Evolutionary conservation across 331 rosid genomes (phyloP).

Genomic region (Malus hybrid): DNA sequence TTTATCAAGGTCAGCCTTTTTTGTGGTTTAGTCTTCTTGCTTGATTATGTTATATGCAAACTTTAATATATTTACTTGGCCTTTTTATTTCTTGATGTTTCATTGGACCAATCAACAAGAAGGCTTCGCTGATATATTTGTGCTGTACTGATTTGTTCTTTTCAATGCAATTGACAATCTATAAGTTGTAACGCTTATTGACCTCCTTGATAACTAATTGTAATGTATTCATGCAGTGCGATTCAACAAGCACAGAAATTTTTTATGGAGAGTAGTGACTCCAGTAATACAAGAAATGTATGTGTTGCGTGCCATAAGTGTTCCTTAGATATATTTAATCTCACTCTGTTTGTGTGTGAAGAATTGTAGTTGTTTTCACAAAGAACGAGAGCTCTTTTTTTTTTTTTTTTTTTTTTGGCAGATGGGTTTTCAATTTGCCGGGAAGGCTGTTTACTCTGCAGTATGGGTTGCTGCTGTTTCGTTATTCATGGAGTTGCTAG

Average conservation of each 20-base stretch:
- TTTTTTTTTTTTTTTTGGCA: conserved; percentile 23
- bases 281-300: conserved; percentile 76
- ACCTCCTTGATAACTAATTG: conserved; percentile 15
- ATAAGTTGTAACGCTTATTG: conserved; percentile 11
- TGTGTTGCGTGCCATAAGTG: conserved; percentile 2
- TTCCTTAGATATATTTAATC: no score
- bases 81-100: conserved; percentile 3
- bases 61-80: not conserved
- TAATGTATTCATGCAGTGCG: conserved; percentile 46
- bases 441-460: conserved; percentile 83
- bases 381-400: conserved; percentile 2
- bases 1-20: conserved; percentile 69
- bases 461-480: conserved; percentile 91
- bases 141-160: conserved; percentile 2
- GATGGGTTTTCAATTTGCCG: conserved; percentile 98
- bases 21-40: conserved; percentile 14
- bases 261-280: conserved; percentile 51
- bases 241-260: conserved; percentile 78
- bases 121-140: not conserved
- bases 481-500: conserved; percentile 88
- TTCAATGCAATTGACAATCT: conserved; percentile 12
- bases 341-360: not conserved
- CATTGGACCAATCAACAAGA: not conserved
- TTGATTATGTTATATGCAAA: conserved; percentile 7
- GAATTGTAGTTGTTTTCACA: not conserved